Conservation (phyloP, 1,139 yeast genomes). For the Yamadazyma atmosphaerica region DNA sequence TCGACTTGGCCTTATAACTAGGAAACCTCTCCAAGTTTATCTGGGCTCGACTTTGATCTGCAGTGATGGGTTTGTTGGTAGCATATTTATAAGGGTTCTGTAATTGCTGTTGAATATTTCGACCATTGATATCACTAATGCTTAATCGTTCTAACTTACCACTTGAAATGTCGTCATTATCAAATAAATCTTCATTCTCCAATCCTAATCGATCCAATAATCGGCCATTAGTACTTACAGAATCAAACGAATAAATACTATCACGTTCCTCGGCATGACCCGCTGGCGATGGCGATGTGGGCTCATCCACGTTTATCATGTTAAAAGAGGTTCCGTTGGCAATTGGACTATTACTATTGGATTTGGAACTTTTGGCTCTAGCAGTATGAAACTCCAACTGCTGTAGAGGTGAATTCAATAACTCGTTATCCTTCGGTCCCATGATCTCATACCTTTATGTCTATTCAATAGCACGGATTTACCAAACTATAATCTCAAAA, state of each 20-base stretch:
- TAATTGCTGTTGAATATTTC: background rate
- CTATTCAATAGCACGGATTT: too few species aligned
- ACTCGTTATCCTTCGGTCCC: conserved; percentile 7
- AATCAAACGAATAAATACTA: conserved; percentile 46
- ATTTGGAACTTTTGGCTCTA: conserved; percentile 10
- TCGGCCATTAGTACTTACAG: conserved; percentile 45
- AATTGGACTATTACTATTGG: background rate
- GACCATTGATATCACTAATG: conserved; percentile 8
- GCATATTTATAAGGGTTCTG: conserved; percentile 3
- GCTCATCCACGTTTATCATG: background rate
- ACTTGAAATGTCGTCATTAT: conserved; percentile 13
- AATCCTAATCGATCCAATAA: conserved; percentile 41
- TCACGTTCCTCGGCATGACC: conserved; percentile 22
- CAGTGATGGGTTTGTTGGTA: conserved; percentile 1
- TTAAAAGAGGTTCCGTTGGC: background rate
- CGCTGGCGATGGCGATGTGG: conserved; percentile 5
- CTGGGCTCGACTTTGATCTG: background rate
- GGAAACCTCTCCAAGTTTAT: conserved; percentile 8
- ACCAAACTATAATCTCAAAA: background rate
- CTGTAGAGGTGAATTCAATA: conserved; percentile 21
- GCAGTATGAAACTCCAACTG: conserved; percentile 20
- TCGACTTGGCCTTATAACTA: conserved; percentile 7
- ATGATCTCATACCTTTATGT: conserved; percentile 1
- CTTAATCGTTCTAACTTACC: conserved; percentile 10
- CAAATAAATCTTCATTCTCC: conserved; percentile 25